These are phyloP conservation scores for Termitomyces sp. DNA, from an alignment of 768 basidiomycete genomes.

Conservation along the genomic window DNA sequence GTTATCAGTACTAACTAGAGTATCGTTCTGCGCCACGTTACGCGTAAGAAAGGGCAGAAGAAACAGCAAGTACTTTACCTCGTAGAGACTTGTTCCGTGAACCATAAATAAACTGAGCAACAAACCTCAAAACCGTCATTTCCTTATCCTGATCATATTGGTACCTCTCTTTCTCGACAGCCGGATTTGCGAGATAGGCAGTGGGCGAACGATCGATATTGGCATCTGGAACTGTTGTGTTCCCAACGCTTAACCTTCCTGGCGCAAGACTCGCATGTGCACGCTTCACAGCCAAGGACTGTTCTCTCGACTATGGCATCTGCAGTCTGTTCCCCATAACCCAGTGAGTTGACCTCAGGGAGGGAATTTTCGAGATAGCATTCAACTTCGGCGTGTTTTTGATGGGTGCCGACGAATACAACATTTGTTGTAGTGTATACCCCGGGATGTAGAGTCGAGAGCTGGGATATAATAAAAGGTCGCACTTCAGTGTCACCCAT, in stretches of 20 bases:
- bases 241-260: too few relatives aligned
- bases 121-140: constrained; percentile 61
- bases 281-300: constrained; percentile 58
- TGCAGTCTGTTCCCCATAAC: constrained; percentile 67
- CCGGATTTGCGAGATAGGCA: constrained; percentile 73
- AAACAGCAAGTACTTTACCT: constrained; percentile 43
- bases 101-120: constrained; percentile 74
- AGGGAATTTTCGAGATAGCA: constrained; percentile 76
- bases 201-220: too few relatives aligned
- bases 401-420: constrained; percentile 71
- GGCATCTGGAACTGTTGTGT: too few relatives aligned
- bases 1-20: constrained; percentile 75
- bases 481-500: constrained; percentile 79
- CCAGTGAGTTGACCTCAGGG: constrained; percentile 68
- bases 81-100: constrained; percentile 73
- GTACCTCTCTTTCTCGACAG: constrained; percentile 66
- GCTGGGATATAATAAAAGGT: constrained; percentile 57
- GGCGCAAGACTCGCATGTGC: constrained; percentile 59
- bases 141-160: constrained; percentile 72
- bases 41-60: not conserved
- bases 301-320: constrained; percentile 68
- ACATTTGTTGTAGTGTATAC: constrained; percentile 67
- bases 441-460: constrained; percentile 52
- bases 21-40: constrained; percentile 55
- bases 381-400: constrained; percentile 73